These are phyloP conservation scores for Porcisia deanei DNA, from an alignment of 208 protist genomes.

Conservation along the genomic window DNA sequence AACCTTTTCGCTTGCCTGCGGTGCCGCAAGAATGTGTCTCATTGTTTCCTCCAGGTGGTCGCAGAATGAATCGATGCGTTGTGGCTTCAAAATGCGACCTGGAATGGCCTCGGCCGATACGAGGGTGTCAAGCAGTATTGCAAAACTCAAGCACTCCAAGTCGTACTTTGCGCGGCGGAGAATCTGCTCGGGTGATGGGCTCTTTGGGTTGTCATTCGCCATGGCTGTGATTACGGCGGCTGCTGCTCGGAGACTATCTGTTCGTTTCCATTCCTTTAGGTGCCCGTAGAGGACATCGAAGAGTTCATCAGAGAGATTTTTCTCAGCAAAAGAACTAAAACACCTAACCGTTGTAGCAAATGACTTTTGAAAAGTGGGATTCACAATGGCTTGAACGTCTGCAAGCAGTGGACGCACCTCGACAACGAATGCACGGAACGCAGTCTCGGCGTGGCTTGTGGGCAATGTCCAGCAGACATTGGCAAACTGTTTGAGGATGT, in stretches of 20 bases:
- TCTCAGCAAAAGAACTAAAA: constrained; percentile 24
- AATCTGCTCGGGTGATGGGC: constrained; percentile 6
- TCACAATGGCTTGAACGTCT: constrained; percentile 33
- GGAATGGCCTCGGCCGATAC: neutral
- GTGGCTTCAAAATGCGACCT: neutral
- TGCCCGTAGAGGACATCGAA: constrained; percentile 19
- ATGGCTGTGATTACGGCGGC: constrained; percentile 4
- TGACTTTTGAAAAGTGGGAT: constrained; percentile 33
- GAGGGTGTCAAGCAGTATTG: constrained; percentile 20
- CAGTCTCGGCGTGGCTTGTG: constrained; percentile 36
- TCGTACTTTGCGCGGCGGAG: constrained; percentile 15
- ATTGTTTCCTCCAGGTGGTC: constrained; percentile 9
- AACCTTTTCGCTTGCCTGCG: constrained; percentile 1
- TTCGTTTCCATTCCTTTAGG: constrained; percentile 22
- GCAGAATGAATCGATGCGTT: constrained; percentile 12
- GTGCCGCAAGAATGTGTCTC: neutral
- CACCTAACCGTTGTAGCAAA: constrained; percentile 28
- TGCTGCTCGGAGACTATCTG: constrained; percentile 20
- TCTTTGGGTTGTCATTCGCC: neutral
- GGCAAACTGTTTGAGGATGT: constrained; percentile 51
- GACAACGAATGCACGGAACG: constrained; percentile 45
- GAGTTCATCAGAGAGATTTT: constrained; percentile 19
- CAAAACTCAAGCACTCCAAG: constrained; percentile 11
- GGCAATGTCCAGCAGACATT: constrained; percentile 40
- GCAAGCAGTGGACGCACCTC: constrained; percentile 31